Evolutionary conservation across 495 filamentous ascomycete species (phyloP).

Genomic region (Melanomma pulvis-pyrius): DNA sequence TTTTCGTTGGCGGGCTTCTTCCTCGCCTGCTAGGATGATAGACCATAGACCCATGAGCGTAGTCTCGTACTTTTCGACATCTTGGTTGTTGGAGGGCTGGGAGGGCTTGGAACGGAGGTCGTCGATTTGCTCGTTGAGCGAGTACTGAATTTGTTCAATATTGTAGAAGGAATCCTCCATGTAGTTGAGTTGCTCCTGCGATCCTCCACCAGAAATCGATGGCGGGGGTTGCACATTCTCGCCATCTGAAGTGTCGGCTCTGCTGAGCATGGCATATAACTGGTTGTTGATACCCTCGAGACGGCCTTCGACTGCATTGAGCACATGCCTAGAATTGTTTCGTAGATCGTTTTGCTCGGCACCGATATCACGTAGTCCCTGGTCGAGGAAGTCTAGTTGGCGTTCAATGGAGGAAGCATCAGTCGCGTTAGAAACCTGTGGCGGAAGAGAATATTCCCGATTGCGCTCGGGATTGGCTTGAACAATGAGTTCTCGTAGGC

Average conservation of each 20-base stretch:
- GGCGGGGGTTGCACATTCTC: constrained; percentile 33
- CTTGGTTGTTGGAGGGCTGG: constrained; percentile 39
- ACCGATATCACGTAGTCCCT: constrained; percentile 32
- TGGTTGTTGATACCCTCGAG: constrained; percentile 42
- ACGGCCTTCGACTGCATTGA: constrained; percentile 41
- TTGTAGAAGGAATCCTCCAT: constrained; percentile 39
- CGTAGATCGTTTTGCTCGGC: constrained; percentile 31
- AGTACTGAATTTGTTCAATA: constrained; percentile 30
- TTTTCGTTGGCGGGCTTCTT: constrained; percentile 59
- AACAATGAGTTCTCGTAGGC: constrained; percentile 67
- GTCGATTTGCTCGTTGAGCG: constrained; percentile 21
- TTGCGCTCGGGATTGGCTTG: constrained; percentile 51
- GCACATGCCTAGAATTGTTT: constrained; percentile 20
- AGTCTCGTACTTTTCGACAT: constrained; percentile 59
- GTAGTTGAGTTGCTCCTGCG: constrained; percentile 40
- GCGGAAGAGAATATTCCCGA: constrained; percentile 28
- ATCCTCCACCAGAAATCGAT: constrained; percentile 20
- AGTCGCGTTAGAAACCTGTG: constrained; percentile 10
- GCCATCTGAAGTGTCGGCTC: not conserved
- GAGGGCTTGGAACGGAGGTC: constrained; percentile 24
- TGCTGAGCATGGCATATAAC: constrained; percentile 39
- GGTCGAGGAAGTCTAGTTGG: constrained; percentile 39
- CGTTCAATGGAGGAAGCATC: constrained; percentile 32
- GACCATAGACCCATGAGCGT: constrained; percentile 73
- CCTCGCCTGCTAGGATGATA: constrained; percentile 65